Evolutionary conservation across 805 yeast genomes (phyloP).

Genomic region (Candida namnaoensis): DNA sequence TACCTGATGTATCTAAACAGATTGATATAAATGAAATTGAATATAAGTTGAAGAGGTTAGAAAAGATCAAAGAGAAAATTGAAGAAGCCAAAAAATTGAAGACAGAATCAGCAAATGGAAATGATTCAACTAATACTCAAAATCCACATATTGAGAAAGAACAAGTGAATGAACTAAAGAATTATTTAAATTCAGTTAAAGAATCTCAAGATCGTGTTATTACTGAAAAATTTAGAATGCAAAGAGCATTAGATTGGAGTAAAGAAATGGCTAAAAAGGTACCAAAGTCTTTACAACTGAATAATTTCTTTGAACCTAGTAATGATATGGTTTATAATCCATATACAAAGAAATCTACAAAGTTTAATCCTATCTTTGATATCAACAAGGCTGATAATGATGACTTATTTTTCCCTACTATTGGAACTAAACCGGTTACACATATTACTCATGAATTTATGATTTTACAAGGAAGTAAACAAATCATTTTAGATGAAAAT

Average conservation of each 20-base stretch:
- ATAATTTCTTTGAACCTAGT: slow-evolving; percentile 32
- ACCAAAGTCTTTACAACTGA: slow-evolving; percentile 28
- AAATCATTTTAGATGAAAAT: slow-evolving; percentile 21
- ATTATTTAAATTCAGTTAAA: slow-evolving; percentile 31
- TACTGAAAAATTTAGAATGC: slow-evolving; percentile 31
- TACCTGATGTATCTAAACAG: neutral
- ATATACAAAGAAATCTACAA: slow-evolving; percentile 1
- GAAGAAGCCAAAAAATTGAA: slow-evolving; percentile 2
- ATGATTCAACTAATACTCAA: neutral
- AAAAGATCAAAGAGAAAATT: neutral
- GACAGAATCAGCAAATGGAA: neutral
- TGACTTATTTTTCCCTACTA: slow-evolving; percentile 15
- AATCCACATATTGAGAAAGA: slow-evolving; percentile 5
- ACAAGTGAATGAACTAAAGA: slow-evolving; percentile 32
- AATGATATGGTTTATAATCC: slow-evolving; percentile 3
- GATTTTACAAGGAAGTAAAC: slow-evolving; percentile 7
- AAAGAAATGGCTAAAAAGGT: slow-evolving; percentile 21
- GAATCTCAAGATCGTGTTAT: slow-evolving; percentile 27
- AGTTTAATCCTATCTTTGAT: neutral
- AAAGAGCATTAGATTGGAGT: slow-evolving; percentile 46
- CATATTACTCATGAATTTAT: slow-evolving; percentile 13
- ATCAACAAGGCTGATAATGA: slow-evolving; percentile 1
- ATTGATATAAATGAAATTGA: neutral
- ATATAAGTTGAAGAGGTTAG: neutral
- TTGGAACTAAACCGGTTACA: slow-evolving; percentile 1